A percentile compares a stretch with the other conserved stretches of the same genome.
Evolutionary conservation across 257 asterid genomes (phyloP).

Genomic region (Plantago elongata): DNA sequence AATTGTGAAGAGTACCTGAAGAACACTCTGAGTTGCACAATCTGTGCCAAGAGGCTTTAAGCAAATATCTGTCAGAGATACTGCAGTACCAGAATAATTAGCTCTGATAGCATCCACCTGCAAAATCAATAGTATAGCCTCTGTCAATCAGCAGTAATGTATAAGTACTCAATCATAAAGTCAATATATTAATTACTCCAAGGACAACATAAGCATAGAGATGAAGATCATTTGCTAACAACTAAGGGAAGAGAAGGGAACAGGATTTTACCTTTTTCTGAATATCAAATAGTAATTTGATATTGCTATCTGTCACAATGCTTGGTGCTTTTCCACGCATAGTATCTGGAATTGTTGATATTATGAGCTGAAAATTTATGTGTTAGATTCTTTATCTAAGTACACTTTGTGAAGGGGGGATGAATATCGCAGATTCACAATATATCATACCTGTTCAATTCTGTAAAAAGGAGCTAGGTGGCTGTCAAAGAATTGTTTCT

Average conservation of each 20-base stretch:
- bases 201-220: not conserved
- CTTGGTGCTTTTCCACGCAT: constrained; percentile 68
- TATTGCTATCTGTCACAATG: constrained; percentile 78
- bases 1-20: constrained; percentile 51
- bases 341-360: constrained; percentile 67
- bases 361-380: constrained; percentile 72
- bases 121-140: constrained; percentile 23
- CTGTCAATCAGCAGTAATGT: constrained; percentile 9
- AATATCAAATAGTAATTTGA: constrained; percentile 77
- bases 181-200: not conserved
- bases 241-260: constrained; percentile 8
- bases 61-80: constrained; percentile 89
- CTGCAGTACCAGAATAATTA: constrained; percentile 75
- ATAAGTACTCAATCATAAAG: not conserved
- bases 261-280: constrained; percentile 67
- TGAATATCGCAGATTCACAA: not conserved
- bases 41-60: constrained; percentile 96
- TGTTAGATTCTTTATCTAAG: constrained; percentile 14
- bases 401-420: constrained; percentile 2
- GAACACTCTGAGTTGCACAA: constrained; percentile 96
- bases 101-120: constrained; percentile 92
- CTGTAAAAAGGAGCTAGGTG: constrained; percentile 96
- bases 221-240: not conserved
- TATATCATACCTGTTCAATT: constrained; percentile 77
- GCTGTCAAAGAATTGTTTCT: constrained; percentile 81